Percentiles rank a stretch among this genome's conserved stretches.
Conservation (phyloP, 441 rosid genomes). For the Adansonia gregorii region DNA sequence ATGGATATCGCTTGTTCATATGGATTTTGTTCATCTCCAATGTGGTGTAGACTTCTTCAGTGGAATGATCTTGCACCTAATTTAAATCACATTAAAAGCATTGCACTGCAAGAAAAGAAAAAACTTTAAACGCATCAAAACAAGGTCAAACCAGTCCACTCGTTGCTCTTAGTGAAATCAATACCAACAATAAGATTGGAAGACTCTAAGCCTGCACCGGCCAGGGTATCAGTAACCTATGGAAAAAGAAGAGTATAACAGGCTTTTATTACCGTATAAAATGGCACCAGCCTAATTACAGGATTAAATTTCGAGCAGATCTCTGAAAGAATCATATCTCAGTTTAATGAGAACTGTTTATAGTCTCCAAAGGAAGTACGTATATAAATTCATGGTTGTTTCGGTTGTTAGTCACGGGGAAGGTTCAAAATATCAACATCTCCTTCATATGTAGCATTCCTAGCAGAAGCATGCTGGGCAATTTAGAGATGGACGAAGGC, state of each 20-base stretch:
- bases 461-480: neutral
- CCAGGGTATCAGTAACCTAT: slow-evolving; percentile 76
- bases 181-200: slow-evolving; percentile 91
- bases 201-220: slow-evolving; percentile 85
- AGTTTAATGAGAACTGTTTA: neutral
- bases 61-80: slow-evolving; percentile 72
- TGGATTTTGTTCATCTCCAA: slow-evolving; percentile 64
- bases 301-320: neutral
- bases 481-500: neutral
- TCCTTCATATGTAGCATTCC: neutral
- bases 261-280: neutral
- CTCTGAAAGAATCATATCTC: neutral
- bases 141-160: slow-evolving; percentile 72
- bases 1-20: slow-evolving; percentile 84
- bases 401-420: neutral
- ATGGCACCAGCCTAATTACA: neutral
- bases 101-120: neutral
- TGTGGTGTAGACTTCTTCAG: slow-evolving; percentile 64
- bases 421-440: neutral
- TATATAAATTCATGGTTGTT: neutral
- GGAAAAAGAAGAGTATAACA: slow-evolving; percentile 5
- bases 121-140: slow-evolving; percentile 13
- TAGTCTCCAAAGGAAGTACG: neutral
- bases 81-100: slow-evolving; percentile 14
- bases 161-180: slow-evolving; percentile 94